Base-by-base conservation (phyloP, 257 asterid species). In the Ilex aquifolium region DNA sequence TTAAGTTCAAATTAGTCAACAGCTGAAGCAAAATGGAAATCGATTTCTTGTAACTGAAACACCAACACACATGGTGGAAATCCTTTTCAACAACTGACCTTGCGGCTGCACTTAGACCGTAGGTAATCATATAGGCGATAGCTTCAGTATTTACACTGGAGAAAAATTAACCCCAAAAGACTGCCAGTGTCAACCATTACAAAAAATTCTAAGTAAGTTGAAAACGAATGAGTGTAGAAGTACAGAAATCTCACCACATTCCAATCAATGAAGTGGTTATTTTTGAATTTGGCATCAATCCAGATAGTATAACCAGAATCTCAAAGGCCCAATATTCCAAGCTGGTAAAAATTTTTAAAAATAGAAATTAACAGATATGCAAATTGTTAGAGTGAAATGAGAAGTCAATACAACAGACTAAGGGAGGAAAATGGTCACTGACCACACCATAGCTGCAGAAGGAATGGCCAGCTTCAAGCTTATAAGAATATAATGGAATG, bases 281-380 rank as follows among this genome's bases (percentile, higher is more conserved):
- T 68, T 82, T 77, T 1, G 99, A 69, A 58, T 88, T 63, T 21
- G 95, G 96, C 99, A 92, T 82, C 68, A 89, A 58, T 48, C 99
- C 96, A 0, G 96, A 91, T 59, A 89, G 65, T 57, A 92, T 62
- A 44, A 92, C 99, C 32, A 89, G 94, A 63, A 79, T 59, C 88
- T 92, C 99, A 53, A 83, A 87, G 60, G 96, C 97, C 89, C 97
- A 87, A 31, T 74, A 80, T 68, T 92, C 97, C 80, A 92, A 65
- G 65, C 98, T 92, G 85, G 5, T 36, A 4, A 36, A 36, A 36
- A 36, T 36, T 36, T 36, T 36, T 0, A 21, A 21, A 21, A 36
- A 36, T 36, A 4, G 8, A 36, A 36, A 4, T 36, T 36, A 0
- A 8, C 5, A 8, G 42, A 36, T 36, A 4, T 0, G 2, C 42